Evolutionary conservation across 148 eudicot genomes (phyloP), one percentile per base, ranked within the genome.

Genomic region (Oxyria digyna): DNA sequence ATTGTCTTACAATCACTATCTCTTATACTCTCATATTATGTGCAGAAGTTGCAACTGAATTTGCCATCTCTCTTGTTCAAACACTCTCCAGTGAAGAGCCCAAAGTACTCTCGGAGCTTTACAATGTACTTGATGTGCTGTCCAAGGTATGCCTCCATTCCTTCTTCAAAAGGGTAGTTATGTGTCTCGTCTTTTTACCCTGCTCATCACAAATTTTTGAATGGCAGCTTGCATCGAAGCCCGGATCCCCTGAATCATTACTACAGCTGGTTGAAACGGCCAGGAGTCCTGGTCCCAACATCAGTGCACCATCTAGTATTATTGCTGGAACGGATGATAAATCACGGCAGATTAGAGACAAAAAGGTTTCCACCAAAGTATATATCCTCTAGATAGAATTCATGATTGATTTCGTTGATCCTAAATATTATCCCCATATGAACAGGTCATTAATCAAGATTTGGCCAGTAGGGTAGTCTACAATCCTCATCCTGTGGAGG

Each of bases 31-130:
- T 65, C 26, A 62, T 67, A 42, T 67, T 17, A 32, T 70, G 31
- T 76, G 83, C 93, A 94, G 99, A 85, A 77, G 81, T 85, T 79
- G 99, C 97, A 17, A 90, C 91, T 1, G 97, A 94, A 72, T 94
- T 90, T 76, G 85, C 93, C 9, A 81, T 87, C 70, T 79, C 93
- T 43, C 91, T 94, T 33, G 83, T 94, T 62, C 90, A 88, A 70
- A 75, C 84, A 9, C 76, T 90, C 72, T 74, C 80, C 74, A 70
- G 73, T 38, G 91, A 78, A 78, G 96, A 94, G 78, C 82, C 89
- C 11, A 85, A 84, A 77, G 85, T 81, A 69, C 76, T 88, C 42
- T 82, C 97, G 21, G 97, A 93, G 76, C 92, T 93, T n/a, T 96
- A 83, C 45, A 85, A 75, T 79, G 77, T 93, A 42, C 84, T 93